phyloP scores from a whole-genome alignment of 305 asterid genomes.

The Caryopteris hybrid region DNA sequence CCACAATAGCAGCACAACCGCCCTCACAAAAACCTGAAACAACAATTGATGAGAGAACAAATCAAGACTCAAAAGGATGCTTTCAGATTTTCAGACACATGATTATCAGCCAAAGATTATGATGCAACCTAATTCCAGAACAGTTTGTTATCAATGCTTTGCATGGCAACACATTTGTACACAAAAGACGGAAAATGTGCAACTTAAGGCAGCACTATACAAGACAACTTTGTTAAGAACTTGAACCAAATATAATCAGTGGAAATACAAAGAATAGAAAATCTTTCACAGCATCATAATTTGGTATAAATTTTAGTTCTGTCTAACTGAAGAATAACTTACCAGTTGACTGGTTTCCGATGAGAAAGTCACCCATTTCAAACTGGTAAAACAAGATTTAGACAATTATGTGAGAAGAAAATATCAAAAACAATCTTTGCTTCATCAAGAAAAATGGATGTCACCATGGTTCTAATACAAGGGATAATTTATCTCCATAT shows the following conservation, averaged over 20 bases:
- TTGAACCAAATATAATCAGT: not conserved
- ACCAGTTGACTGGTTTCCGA: conserved; percentile 88
- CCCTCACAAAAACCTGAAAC: conserved; percentile 64
- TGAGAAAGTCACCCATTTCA: conserved; percentile 74
- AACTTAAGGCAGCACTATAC: not conserved
- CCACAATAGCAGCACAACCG: conserved; percentile 96
- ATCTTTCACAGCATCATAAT: too few species aligned
- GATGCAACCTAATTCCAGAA: not conserved
- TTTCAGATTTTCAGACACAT: not conserved
- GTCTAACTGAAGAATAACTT: conserved; percentile 15
- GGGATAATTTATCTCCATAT: conserved; percentile 2
- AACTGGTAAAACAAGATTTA: conserved; percentile 39
- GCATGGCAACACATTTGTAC: not conserved
- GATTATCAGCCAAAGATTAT: not conserved
- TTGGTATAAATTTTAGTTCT: not conserved
- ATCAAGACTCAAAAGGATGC: not conserved
- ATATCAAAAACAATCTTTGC: not conserved
- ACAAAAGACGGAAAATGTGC: not conserved
- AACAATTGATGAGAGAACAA: conserved; percentile 1
- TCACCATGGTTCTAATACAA: not conserved
- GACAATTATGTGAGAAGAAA: not conserved
- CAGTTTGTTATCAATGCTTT: not conserved
- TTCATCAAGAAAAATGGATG: not conserved
- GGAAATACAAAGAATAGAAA: not conserved
- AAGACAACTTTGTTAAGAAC: not conserved